Evolutionary conservation across 306 rosid genomes (phyloP), one percentile per base, ranked within the genome.

Genomic region (Castanea crenata): DNA sequence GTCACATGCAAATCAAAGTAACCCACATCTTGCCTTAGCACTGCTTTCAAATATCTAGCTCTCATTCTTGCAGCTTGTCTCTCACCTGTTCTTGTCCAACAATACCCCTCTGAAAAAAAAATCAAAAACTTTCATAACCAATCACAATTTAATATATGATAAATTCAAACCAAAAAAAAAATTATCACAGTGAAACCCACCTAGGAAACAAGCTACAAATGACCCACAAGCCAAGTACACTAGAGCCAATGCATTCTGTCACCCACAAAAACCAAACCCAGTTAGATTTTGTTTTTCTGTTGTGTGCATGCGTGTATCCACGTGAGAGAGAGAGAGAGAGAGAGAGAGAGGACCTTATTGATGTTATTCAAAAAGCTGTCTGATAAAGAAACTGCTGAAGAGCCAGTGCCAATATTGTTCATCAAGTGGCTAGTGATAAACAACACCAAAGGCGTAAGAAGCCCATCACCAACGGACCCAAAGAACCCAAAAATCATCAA

Each of bases 81-180:
- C 78, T 91, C 98, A 1, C 97, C 97, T 4, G 99, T 95, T 90
- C 99, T 90, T 68, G 99, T 92, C 99, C 99, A 95, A 55, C 97
- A 92, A 80, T 90, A 95, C 4, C 99, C 99, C 90, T 92, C 97
- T 94, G 44, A 51, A 44, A 62, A 52, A 44, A 10, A 46, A 46
- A 10, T 3, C 0, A 2, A 46, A 9, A 10, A 46, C 0, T 2
- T 12, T 12, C 54, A 71, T 41, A 16, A 51, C 14, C 15, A 27
- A 55, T 0, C 38, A 16, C 8, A 13, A 9, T 35, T 61, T 31
- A n/a, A 27, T 44, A 2, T 10, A 11, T 32, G 6, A 15, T 18
- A 55, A 15, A 32, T 59, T 44, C 49, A 11, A n/a, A 21, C 74
- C 74, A 29, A 20, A 31, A 74, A 6, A 23, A 46, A n/a, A 46